Base-by-base conservation (phyloP, 176 grass and related monocot species). In the Urochloa ruziziensis region DNA sequence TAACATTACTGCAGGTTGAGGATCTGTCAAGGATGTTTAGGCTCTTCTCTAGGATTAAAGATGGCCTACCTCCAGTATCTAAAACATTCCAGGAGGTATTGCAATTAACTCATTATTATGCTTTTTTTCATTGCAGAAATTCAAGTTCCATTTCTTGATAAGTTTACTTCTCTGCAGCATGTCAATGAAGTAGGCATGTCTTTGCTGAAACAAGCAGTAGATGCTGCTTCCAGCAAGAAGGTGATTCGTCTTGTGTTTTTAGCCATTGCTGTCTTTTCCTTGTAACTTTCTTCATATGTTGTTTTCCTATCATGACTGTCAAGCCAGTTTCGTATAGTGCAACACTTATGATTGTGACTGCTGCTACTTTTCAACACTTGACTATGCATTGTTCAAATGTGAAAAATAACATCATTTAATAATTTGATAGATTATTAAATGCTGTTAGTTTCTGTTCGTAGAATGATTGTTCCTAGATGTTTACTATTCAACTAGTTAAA, bases 21-120 rank as follows among this genome's bases (percentile, higher is more conserved):
- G 94, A 94, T 51, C 80, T 97, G 17, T 90, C 91, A 46, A 91
- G 94, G 71, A 92, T 97, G 89, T 94, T 87, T 53, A 90, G 89
- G n/a, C 91, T 97, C 40, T 97, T 97, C 64, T 88, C 84, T 28
- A 94, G 65, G 80, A 80, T 90, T 65, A 91, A 68, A 29, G 74
- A 23, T 23, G 87, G 89, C 33, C 82, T 97, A 5, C 60, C 64
- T 46, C 89, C 83, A 88, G 65, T 92, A 70, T 84, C 87, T 52
- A 83, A 62, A 74, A 92, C 88, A 83, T 97, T 97, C 81, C 86
- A 94, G 82, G 73, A 92, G 94, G 91, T 93, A 67, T 21, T 27
- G 30, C 12, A 33, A 39, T 10, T 8, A 40, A 30, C 15, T 79
- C 69, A 88, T 79, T 6, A 8, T 75, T 43, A 60, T 70, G 19